phyloP scores from a whole-genome alignment of 768 basidiomycete genomes.

The Hortiboletus campestris region DNA sequence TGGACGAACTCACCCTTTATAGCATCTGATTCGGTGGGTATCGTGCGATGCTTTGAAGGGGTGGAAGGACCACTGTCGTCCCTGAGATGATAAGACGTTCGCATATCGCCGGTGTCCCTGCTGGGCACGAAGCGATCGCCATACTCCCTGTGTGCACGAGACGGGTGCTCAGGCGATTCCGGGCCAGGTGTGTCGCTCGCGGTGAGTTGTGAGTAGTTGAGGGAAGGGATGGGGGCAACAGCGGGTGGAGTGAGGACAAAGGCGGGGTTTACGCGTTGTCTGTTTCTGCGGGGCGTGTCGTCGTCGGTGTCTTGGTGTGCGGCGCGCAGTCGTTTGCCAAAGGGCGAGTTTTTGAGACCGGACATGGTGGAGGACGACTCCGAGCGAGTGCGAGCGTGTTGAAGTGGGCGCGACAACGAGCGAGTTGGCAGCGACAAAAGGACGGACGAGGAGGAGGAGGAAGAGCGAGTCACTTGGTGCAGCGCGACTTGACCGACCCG shows the following conservation, averaged over 20 bases:
- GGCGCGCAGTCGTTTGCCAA: conserved; percentile 79
- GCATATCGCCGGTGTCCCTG: conserved; percentile 57
- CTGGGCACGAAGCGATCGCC: conserved; percentile 65
- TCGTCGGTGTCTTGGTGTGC: conserved; percentile 58
- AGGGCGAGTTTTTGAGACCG: conserved; percentile 79
- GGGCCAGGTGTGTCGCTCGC: conserved; percentile 51
- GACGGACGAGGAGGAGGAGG: no score
- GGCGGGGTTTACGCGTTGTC: conserved; percentile 52
- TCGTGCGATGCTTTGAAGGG: conserved; percentile 58
- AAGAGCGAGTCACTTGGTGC: no score
- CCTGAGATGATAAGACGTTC: conserved; percentile 61
- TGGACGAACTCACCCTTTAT: conserved; percentile 54
- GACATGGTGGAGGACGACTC: conserved; percentile 46
- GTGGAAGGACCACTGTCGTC: conserved; percentile 55
- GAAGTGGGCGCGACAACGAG: conserved; percentile 1
- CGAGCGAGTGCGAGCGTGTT: not conserved
- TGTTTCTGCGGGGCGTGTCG: conserved; percentile 50
- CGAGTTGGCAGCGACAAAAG: not conserved
- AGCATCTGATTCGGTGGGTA: conserved; percentile 72
- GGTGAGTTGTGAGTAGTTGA: conserved; percentile 50
- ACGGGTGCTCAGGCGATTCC: conserved; percentile 37
- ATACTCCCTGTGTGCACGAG: conserved; percentile 40
- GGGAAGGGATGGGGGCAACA: conserved; percentile 47
- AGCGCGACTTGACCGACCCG: conserved; percentile 13
- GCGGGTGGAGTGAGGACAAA: conserved; percentile 43